A percentile compares a stretch with the other conserved stretches of the same genome.
Conservation (phyloP, 495 filamentous ascomycete genomes). For the Tuber magnatum region DNA sequence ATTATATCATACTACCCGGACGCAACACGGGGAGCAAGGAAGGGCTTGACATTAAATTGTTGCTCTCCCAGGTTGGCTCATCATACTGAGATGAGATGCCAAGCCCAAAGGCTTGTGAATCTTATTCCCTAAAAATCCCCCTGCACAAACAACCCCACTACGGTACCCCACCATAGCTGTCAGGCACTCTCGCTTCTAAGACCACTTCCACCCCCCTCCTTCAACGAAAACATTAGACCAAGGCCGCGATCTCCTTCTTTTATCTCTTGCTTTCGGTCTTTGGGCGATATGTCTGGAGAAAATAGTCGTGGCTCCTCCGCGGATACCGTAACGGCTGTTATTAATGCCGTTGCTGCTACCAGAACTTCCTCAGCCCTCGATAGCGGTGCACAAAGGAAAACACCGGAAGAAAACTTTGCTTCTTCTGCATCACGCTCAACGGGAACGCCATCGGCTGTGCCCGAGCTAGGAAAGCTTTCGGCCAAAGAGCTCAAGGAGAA, state of each 20-base stretch:
- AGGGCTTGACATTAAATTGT: not conserved
- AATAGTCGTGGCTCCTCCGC: not conserved
- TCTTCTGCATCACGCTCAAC: slow-evolving; percentile 42
- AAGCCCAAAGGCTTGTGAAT: slow-evolving; percentile 11
- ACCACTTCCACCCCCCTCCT: not conserved
- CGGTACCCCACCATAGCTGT: not conserved
- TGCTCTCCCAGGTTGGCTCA: no score
- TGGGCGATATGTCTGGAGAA: not conserved
- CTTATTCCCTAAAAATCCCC: slow-evolving; percentile 19
- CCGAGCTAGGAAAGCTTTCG: slow-evolving; percentile 34
- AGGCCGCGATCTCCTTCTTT: not conserved
- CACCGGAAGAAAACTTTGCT: not conserved
- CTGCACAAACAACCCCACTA: not conserved
- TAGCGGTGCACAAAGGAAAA: not conserved
- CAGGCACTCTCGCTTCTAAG: not conserved
- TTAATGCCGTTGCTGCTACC: not conserved
- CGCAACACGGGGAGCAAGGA: not conserved
- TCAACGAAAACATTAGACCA: not conserved
- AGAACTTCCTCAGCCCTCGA: not conserved
- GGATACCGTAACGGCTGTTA: not conserved
- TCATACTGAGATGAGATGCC: not conserved
- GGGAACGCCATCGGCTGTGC: slow-evolving; percentile 28
- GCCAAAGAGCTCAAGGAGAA: slow-evolving; percentile 66
- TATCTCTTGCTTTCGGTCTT: not conserved
- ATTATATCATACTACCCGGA: no score